Percentiles rank a stretch among this genome's conserved stretches.
These are phyloP conservation scores for Ilex asprella DNA, from an alignment of 257 asterid genomes.

Conservation along the genomic window DNA sequence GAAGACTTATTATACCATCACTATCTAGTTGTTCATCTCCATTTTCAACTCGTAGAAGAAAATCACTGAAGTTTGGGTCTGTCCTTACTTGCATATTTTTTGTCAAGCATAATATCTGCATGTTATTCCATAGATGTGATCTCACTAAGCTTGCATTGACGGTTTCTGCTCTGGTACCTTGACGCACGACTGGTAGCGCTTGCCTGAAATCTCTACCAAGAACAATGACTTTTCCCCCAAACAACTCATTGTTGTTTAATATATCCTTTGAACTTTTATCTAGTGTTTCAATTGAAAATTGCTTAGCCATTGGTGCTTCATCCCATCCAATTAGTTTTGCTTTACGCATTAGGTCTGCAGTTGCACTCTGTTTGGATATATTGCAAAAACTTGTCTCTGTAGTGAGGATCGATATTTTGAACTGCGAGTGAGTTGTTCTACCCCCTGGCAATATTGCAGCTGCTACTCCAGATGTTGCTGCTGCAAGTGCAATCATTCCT, in stretches of 20 bases:
- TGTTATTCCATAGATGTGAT: not conserved
- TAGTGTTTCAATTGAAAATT: not conserved
- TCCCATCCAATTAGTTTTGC: conserved; percentile 4
- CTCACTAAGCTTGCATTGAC: not conserved
- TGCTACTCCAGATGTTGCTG: not conserved
- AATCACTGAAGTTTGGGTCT: not conserved
- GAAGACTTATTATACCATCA: not conserved
- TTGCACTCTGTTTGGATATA: not conserved
- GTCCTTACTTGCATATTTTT: not conserved
- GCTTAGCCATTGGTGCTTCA: not conserved
- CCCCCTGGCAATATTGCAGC: not conserved
- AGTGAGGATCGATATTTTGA: conserved; percentile 6
- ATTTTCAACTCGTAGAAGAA: not conserved
- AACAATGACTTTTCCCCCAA: too few relatives aligned
- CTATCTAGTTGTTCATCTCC: not conserved
- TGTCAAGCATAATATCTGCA: not conserved
- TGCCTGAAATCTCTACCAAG: not conserved
- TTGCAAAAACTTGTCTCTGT: not conserved
- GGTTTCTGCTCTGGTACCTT: not conserved
- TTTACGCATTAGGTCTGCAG: not conserved
- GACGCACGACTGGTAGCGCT: not conserved
- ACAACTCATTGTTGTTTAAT: too few relatives aligned
- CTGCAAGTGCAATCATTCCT: conserved; percentile 2
- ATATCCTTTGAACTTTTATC: too few relatives aligned
- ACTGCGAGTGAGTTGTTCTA: conserved; percentile 4